These are phyloP conservation scores for Phialophora chinensis DNA, from an alignment of 2,329 filamentous ascomycete species.

Conservation along the genomic window DNA sequence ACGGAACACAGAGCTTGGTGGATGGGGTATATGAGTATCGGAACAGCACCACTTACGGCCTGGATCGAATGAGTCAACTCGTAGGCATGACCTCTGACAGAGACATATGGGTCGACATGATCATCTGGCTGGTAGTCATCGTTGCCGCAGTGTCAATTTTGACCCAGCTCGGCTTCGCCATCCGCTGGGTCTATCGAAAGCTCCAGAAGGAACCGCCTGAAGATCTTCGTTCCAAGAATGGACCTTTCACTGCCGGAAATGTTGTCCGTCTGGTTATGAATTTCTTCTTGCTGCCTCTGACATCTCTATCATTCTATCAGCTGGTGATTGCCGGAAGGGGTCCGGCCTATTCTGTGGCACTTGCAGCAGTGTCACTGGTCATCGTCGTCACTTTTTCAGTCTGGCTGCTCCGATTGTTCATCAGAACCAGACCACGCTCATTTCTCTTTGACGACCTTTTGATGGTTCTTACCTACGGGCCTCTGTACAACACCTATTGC, in stretches of 20 bases:
- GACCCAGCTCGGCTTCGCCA: constrained; percentile 76
- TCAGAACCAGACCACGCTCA: constrained; percentile 78
- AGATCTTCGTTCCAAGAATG: constrained; percentile 87
- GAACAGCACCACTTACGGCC: constrained; percentile 76
- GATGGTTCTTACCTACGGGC: constrained; percentile 86
- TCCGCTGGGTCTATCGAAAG: constrained; percentile 76
- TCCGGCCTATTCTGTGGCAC: constrained; percentile 71
- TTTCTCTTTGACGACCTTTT: constrained; percentile 92
- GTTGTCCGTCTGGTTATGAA: constrained; percentile 87
- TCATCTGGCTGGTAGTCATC: constrained; percentile 84
- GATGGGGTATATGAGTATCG: constrained; percentile 79
- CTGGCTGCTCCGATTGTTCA: constrained; percentile 83
- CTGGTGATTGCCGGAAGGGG: constrained; percentile 75
- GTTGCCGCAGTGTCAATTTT: constrained; percentile 70
- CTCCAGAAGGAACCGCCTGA: constrained; percentile 77
- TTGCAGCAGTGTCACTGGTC: constrained; percentile 77
- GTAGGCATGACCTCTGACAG: constrained; percentile 76
- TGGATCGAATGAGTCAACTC: constrained; percentile 79
- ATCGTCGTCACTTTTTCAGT: constrained; percentile 73
- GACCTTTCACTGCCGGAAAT: constrained; percentile 82
- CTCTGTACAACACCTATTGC: constrained; percentile 96
- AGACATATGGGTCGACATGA: constrained; percentile 94
- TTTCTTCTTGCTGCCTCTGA: constrained; percentile 86
- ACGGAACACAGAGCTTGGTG: constrained; percentile 69
- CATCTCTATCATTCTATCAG: constrained; percentile 88